Evolutionary conservation across 163 green algal genomes (phyloP).

Genomic region (Chlamydomonas reinhardtii): DNA sequence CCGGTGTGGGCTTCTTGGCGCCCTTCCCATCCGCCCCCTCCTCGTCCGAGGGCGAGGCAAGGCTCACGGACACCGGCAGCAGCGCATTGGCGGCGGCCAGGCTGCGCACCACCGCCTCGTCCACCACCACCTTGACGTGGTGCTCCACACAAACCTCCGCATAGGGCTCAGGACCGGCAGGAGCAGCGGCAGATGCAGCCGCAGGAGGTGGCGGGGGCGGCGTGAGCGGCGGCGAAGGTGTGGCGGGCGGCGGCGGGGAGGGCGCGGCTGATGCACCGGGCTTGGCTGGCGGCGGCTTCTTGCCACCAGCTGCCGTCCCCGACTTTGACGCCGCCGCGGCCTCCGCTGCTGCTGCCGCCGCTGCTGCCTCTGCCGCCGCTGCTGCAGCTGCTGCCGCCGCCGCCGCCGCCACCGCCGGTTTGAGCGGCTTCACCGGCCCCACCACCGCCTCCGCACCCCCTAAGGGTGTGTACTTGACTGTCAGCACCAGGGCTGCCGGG

Average conservation of each 20-base stretch:
- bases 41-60: constrained; percentile 34
- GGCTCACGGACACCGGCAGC: constrained; percentile 40
- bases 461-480: constrained; percentile 31
- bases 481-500: constrained; percentile 19
- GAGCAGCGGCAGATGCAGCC: neutral
- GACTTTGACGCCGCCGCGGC: neutral
- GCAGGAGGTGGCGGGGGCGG: neutral
- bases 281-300: neutral
- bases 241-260: neutral
- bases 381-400: neutral
- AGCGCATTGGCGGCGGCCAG: constrained; percentile 44
- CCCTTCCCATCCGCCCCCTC: neutral
- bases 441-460: neutral
- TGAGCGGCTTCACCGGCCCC: constrained; percentile 15
- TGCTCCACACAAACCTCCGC: constrained; percentile 40
- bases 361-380: neutral
- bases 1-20: constrained; percentile 10
- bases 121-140: constrained; percentile 52
- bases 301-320: no score
- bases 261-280: neutral
- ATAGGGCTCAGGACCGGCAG: constrained; percentile 6
- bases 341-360: neutral
- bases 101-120: constrained; percentile 52
- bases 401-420: neutral
- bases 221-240: neutral